A percentile compares a stretch with the other conserved stretches of the same genome.
Conservation (phyloP, 108 stramenopile species). For the Cyclostephanos tholiformis region DNA sequence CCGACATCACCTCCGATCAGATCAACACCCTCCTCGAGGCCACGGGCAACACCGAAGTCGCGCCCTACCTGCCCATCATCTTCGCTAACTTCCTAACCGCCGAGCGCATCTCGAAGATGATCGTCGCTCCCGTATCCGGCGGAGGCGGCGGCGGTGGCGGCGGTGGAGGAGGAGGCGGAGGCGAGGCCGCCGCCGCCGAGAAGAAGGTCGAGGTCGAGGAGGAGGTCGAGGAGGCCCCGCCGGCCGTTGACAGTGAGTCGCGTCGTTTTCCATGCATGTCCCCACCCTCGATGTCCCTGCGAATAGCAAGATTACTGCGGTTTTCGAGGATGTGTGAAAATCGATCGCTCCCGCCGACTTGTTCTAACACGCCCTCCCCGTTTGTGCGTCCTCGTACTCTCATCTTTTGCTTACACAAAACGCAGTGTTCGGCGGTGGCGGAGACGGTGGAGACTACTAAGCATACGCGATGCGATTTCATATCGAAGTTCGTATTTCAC, state of each 20-base stretch:
- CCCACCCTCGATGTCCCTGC: background rate
- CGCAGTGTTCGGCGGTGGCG: conserved; percentile 3
- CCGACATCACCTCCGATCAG: conserved; percentile 90
- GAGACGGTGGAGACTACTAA: conserved; percentile 1
- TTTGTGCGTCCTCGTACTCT: background rate
- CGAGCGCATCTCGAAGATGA: conserved; percentile 83
- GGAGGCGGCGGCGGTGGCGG: conserved; percentile 82
- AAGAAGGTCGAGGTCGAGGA: conserved; percentile 71
- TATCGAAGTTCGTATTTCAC: background rate
- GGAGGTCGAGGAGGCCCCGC: conserved; percentile 71
- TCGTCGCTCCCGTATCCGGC: conserved; percentile 69
- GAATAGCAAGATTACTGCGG: background rate
- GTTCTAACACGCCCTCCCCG: background rate
- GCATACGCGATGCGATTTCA: no score
- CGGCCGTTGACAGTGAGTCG: conserved; percentile 75
- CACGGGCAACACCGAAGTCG: conserved; percentile 93
- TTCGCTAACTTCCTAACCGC: conserved; percentile 87
- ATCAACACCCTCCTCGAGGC: conserved; percentile 88
- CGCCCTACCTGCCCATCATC: conserved; percentile 95
- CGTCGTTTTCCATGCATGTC: background rate
- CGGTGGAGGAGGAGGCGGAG: conserved; percentile 80
- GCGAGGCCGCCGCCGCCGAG: conserved; percentile 69
- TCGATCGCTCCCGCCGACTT: no score
- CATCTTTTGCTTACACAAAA: background rate
- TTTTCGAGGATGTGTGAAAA: no score